Conservation (phyloP, 176 grass and related monocot genomes). For the Avena atlantica region DNA sequence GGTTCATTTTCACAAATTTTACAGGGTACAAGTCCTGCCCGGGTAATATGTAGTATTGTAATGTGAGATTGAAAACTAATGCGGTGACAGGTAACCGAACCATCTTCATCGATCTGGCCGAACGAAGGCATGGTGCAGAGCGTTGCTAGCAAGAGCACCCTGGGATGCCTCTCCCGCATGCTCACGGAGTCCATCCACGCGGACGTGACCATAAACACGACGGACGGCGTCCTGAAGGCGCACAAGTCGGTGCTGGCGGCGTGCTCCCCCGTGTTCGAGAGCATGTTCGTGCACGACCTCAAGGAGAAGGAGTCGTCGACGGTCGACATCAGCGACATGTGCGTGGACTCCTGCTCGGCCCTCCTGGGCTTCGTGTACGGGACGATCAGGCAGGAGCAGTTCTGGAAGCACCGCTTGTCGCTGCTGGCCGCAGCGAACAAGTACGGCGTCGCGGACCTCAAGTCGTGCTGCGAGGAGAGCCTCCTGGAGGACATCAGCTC, state of each 20-base stretch:
- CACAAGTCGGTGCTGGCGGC: slow-evolving; percentile 80
- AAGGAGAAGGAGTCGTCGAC: slow-evolving; percentile 66
- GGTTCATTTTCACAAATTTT: not conserved
- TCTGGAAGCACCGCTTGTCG: slow-evolving; percentile 77
- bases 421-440: slow-evolving; percentile 79
- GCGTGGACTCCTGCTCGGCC: slow-evolving; percentile 59
- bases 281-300: slow-evolving; percentile 90
- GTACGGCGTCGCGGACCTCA: slow-evolving; percentile 67
- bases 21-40: slow-evolving; percentile 4
- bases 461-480: slow-evolving; percentile 91
- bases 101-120: slow-evolving; percentile 59
- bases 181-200: slow-evolving; percentile 75
- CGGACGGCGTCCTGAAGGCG: slow-evolving; percentile 69
- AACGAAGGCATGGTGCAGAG: slow-evolving; percentile 57
- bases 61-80: not conserved
- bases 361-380: slow-evolving; percentile 82
- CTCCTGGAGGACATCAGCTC: slow-evolving; percentile 78
- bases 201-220: slow-evolving; percentile 75
- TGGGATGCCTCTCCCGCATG: slow-evolving; percentile 77
- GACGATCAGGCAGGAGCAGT: slow-evolving; percentile 62
- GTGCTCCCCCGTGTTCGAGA: slow-evolving; percentile 72
- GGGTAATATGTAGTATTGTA: too few species aligned
- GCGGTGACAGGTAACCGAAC: slow-evolving; percentile 56
- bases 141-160: slow-evolving; percentile 63
- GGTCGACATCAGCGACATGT: slow-evolving; percentile 80